Evolutionary conservation across 2,329 filamentous ascomycete genomes (phyloP).

Genomic region (Colletotrichum filicis): DNA sequence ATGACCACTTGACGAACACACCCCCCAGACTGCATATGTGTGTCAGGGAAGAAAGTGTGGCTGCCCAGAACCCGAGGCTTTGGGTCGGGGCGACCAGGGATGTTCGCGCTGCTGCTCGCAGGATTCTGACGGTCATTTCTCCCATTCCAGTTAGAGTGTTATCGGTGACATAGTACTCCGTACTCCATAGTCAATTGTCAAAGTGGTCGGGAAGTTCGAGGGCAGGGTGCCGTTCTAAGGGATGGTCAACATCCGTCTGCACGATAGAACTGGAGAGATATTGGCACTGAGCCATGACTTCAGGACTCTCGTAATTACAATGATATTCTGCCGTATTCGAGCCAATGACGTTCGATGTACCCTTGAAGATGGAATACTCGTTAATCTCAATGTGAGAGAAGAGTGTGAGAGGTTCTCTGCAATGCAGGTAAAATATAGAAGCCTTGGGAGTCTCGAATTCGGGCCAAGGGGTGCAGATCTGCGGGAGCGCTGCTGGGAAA

Average conservation of each 20-base stretch:
- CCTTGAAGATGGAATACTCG: not conserved
- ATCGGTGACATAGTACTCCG: not conserved
- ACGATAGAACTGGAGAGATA: conserved; percentile 11
- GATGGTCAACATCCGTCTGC: conserved; percentile 13
- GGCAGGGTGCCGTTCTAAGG: conserved; percentile 21
- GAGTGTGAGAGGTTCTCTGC: not conserved
- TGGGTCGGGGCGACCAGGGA: conserved; percentile 30
- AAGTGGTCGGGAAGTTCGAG: not conserved
- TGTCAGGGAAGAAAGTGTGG: conserved; percentile 34
- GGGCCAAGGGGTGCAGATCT: not conserved
- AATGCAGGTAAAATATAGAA: not conserved
- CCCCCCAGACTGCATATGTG: conserved; percentile 22
- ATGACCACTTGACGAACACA: conserved; percentile 18
- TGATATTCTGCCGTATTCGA: conserved; percentile 1
- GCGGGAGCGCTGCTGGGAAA: not conserved
- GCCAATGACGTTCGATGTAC: conserved; percentile 2
- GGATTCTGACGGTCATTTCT: conserved; percentile 11
- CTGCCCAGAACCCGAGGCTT: conserved; percentile 33
- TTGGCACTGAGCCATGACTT: conserved; percentile 9
- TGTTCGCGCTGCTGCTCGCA: not conserved
- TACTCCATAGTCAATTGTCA: not conserved
- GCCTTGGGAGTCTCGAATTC: not conserved
- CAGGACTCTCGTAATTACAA: not conserved
- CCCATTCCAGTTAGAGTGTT: not conserved
- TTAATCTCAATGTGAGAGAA: not conserved